phyloP scores from a whole-genome alignment of 78 protist species.

The Polysphondylium violaceum region DNA sequence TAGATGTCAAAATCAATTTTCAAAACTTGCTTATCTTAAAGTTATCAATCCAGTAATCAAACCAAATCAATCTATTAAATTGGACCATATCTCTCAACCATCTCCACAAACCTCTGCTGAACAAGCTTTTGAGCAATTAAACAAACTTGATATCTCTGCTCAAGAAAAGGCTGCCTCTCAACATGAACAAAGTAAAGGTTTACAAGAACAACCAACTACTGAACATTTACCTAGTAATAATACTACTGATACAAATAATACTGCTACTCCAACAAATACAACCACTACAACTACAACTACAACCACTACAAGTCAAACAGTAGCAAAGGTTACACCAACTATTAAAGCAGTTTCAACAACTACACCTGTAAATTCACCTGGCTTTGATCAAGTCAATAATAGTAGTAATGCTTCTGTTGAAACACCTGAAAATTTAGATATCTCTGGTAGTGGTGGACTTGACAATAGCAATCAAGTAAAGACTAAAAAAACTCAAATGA shows the following conservation, averaged over 20 bases:
- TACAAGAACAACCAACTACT: background rate
- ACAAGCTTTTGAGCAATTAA: background rate
- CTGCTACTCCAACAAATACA: background rate
- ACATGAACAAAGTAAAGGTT: slow-evolving; percentile 5
- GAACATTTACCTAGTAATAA: background rate
- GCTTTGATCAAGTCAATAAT: background rate
- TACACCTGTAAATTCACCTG: slow-evolving; percentile 15
- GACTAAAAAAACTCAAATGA: slow-evolving; percentile 16
- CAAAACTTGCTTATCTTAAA: slow-evolving; percentile 48
- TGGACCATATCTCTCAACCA: background rate
- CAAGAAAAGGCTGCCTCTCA: slow-evolving; percentile 6
- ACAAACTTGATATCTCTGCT: background rate
- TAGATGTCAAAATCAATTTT: slow-evolving; percentile 68
- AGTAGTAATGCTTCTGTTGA: too few relatives aligned
- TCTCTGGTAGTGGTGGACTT: too few relatives aligned
- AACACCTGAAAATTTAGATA: too few relatives aligned
- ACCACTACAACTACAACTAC: background rate
- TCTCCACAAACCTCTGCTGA: background rate
- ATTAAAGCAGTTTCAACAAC: slow-evolving; percentile 19
- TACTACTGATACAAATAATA: background rate
- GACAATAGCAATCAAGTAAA: too few relatives aligned
- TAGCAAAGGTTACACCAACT: background rate
- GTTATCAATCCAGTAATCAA: background rate
- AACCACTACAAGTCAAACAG: background rate
- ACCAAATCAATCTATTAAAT: background rate